These are phyloP conservation scores for Cordyceps militaris DNA, from an alignment of 2,329 filamentous ascomycete species.

Conservation along the genomic window DNA sequence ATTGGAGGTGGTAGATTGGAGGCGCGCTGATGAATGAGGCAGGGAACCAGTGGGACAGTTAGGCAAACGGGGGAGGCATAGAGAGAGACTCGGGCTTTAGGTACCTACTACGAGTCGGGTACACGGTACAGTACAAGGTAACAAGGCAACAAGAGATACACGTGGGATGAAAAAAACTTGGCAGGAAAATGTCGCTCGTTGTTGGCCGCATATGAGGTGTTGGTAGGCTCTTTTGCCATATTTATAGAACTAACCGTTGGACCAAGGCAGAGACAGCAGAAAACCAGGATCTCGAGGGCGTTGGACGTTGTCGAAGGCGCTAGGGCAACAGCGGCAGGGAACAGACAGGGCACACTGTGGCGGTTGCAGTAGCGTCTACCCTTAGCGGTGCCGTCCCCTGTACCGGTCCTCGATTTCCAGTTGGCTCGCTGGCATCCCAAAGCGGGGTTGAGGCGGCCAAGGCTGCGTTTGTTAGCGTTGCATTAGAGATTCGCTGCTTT, in stretches of 20 bases:
- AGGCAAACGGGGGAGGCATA: too few relatives aligned
- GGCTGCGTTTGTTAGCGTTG: neutral
- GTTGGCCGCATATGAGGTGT: too few relatives aligned
- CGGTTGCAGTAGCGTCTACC: neutral
- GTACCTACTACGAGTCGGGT: too few relatives aligned
- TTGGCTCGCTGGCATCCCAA: neutral
- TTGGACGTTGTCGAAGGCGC: neutral
- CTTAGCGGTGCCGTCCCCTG: neutral
- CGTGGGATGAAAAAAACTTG: too few relatives aligned
- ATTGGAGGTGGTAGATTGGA: neutral
- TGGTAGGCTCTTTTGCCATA: too few relatives aligned
- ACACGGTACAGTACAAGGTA: too few relatives aligned
- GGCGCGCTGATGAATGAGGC: conserved; percentile 4
- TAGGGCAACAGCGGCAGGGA: neutral
- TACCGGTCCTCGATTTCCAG: neutral
- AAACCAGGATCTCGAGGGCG: neutral
- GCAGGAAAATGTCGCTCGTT: too few relatives aligned
- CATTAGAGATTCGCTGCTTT: neutral
- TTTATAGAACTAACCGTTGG: too few relatives aligned
- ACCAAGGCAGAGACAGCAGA: too few relatives aligned
- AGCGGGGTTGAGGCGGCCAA: neutral
- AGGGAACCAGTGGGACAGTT: neutral
- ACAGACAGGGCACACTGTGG: neutral
- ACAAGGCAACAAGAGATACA: too few relatives aligned
- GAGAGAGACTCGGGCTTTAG: too few relatives aligned